These are phyloP conservation scores for Casaregolazyma suthepensis DNA, from an alignment of 1,139 yeast genomes.

Conservation along the genomic window DNA sequence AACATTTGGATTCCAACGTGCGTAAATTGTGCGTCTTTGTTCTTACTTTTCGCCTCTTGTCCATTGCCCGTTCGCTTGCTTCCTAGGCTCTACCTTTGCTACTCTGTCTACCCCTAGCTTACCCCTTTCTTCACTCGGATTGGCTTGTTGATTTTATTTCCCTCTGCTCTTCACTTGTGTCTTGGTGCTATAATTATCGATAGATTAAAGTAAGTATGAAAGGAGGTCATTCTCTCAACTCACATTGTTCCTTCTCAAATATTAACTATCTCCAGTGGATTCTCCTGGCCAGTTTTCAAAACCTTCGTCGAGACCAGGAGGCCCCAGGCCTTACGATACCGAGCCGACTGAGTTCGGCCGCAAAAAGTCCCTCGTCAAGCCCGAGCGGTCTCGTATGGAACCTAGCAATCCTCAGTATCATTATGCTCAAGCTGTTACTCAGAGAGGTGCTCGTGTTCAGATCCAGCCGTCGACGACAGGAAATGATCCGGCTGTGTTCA, in stretches of 20 bases:
- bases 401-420: constrained; percentile 70
- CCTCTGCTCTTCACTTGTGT: neutral
- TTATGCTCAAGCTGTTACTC: constrained; percentile 68
- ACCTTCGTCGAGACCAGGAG: constrained; percentile 5
- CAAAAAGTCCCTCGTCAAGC: constrained; percentile 68
- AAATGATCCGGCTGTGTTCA: constrained; percentile 49
- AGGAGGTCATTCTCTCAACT: too few relatives aligned
- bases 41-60: neutral
- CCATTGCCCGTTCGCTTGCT: neutral
- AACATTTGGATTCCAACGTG: neutral
- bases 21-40: neutral
- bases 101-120: neutral
- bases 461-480: constrained; percentile 73
- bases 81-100: neutral
- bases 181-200: neutral
- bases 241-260: neutral
- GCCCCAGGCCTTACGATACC: constrained; percentile 9
- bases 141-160: neutral
- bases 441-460: constrained; percentile 53
- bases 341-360: constrained; percentile 35
- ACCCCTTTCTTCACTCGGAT: neutral
- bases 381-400: constrained; percentile 67
- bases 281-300: constrained; percentile 2
- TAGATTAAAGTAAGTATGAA: neutral
- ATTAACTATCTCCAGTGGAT: neutral